Percentiles rank a stretch among this genome's conserved stretches.
phyloP scores from a whole-genome alignment of 2,329 filamentous ascomycete species.

The Aureobasidium zeae region DNA sequence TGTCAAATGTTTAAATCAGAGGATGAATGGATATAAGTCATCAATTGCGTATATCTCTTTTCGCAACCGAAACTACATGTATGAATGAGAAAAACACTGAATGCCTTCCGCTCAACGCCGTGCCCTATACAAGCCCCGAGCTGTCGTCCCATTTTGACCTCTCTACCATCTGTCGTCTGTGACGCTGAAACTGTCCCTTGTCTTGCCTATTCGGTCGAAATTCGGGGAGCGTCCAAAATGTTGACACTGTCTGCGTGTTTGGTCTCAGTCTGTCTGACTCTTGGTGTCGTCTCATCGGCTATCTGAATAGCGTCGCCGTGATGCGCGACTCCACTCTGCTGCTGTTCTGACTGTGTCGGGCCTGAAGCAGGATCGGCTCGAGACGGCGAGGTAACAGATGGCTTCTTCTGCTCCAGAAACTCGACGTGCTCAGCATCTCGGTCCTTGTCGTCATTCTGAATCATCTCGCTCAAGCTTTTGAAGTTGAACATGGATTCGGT shows the following conservation, averaged over 20 bases:
- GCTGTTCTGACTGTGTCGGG: not conserved
- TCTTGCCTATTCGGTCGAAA: not conserved
- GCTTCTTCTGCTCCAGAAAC: slow-evolving; percentile 20
- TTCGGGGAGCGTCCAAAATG: not conserved
- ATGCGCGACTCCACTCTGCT: not conserved
- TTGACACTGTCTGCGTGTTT: slow-evolving; percentile 8
- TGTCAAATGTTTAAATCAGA: not conserved
- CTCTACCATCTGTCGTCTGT: too few relatives aligned
- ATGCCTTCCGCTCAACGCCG: slow-evolving; percentile 3
- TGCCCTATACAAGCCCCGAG: slow-evolving; percentile 1
- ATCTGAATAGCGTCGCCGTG: slow-evolving; percentile 5
- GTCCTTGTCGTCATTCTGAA: slow-evolving; percentile 54
- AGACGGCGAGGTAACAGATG: slow-evolving; percentile 2
- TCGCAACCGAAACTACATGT: slow-evolving; percentile 3
- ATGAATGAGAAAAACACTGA: not conserved
- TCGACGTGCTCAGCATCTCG: slow-evolving; percentile 33
- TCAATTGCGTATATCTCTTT: slow-evolving; percentile 10
- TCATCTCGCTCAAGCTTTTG: slow-evolving; percentile 73
- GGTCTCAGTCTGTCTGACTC: not conserved
- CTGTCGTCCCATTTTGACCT: not conserved
- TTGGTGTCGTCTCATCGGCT: not conserved
- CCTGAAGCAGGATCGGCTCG: not conserved
- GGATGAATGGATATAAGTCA: not conserved
- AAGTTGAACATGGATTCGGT: slow-evolving; percentile 87
- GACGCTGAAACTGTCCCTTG: too few relatives aligned